Conservation (phyloP, 2,329 filamentous ascomycete genomes). For the Erysiphe pulchra region DNA sequence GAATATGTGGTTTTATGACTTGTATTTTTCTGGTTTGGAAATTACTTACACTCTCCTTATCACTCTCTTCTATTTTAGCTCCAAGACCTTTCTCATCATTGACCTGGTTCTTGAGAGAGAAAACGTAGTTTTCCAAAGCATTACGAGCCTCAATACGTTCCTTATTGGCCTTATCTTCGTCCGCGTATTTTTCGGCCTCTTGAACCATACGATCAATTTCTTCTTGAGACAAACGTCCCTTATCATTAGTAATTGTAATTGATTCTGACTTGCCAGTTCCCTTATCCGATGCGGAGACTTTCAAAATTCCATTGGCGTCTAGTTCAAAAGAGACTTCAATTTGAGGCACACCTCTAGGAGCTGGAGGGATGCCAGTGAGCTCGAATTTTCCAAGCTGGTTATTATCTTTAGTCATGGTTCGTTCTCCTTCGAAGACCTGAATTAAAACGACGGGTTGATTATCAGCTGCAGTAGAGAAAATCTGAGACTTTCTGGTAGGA, state of each 20-base stretch:
- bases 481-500: slow-evolving; percentile 98
- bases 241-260: slow-evolving; percentile 99
- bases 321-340: slow-evolving; percentile 98
- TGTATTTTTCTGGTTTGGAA: slow-evolving; percentile 22
- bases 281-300: slow-evolving; percentile 96
- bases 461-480: slow-evolving; percentile 98
- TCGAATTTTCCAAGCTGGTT: slow-evolving; percentile 98
- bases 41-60: slow-evolving; percentile 64
- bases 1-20: neutral
- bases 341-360: slow-evolving; percentile 91
- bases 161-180: slow-evolving; percentile 87
- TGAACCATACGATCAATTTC: slow-evolving; percentile 98
- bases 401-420: slow-evolving; percentile 97
- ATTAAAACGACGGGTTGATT: slow-evolving; percentile 99
- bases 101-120: slow-evolving; percentile 58
- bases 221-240: slow-evolving; percentile 98
- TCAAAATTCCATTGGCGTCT: slow-evolving; percentile 98
- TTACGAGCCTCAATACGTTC: slow-evolving; percentile 91
- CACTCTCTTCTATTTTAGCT: slow-evolving; percentile 51
- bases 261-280: slow-evolving; percentile 99
- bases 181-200: slow-evolving; percentile 99
- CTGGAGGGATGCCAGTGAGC: slow-evolving; percentile 88
- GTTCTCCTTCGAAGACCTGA: slow-evolving; percentile 98
- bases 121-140: slow-evolving; percentile 93
- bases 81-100: slow-evolving; percentile 66